Evolutionary conservation across 2,329 filamentous ascomycete species (phyloP), one percentile per base, ranked within the genome.

Genomic region (Mycosphaerella sp.): DNA sequence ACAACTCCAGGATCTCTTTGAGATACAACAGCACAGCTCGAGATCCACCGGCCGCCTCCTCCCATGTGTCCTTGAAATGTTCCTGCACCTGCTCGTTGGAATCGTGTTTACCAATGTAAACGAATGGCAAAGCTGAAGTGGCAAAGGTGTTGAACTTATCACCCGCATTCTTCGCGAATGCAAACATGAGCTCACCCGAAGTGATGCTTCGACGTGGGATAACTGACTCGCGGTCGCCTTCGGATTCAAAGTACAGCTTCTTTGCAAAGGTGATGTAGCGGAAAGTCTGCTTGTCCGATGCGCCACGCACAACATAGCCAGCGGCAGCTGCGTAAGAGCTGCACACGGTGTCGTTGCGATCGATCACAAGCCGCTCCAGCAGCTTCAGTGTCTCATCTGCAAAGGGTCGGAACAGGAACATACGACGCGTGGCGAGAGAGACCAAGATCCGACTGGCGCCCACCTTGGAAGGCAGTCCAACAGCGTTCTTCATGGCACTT

Each of bases 401-500:
- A 62, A 90, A 83, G 0, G 87, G 83, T 34, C 79, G 79, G 68
- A 96, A 87, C 27, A 90, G 75, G 34, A 84, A 78, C 32, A 80
- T 81, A 58, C 91, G 86, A 10, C 89, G 81, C 44, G 90, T 91
- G 44, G 88, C 87, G 6, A 98, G 77, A 0, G 88, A 90, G 6
- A 87, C 86, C 28, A 98, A 76, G 2, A 96, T 84, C 49, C 89
- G 82, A 57, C 86, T 87, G 63, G 89, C 94, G 34, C 89, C 93
- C 42, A 97, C 86, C 72, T 97, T 97, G 0, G 89, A 94, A 1
- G 91, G 91, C 71, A 97, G 83, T 1, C 90, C 91, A 34, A 98
- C 83, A 1, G 90, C 87, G 21, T 79, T 83, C 66, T 91, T 93
- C 70, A 97, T 88, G 0, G 86, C 84, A 27, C 79, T 78, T 66